Percentiles rank a stretch among this genome's conserved stretches.
phyloP scores from a whole-genome alignment of 176 grass and related monocot species.

The Aegilops longissima region DNA sequence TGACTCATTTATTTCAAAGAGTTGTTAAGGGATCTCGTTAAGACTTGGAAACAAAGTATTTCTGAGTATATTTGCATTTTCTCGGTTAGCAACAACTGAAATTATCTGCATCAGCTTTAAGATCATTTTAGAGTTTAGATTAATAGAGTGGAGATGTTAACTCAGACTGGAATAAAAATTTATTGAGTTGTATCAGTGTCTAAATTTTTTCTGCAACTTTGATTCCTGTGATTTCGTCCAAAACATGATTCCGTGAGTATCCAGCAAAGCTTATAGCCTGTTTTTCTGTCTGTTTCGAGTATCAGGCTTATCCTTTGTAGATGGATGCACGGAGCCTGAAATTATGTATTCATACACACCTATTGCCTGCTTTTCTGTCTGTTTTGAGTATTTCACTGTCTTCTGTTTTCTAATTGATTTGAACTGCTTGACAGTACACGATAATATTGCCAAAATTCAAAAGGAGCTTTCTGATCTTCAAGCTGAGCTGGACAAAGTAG shows the following conservation, averaged over 20 bases:
- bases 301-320: neutral
- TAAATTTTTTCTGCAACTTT: neutral
- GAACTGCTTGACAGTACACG: slow-evolving; percentile 57
- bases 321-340: neutral
- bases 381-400: slow-evolving; percentile 8
- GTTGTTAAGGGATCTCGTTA: neutral
- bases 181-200: neutral
- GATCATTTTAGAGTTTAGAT: neutral
- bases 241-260: neutral
- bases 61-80: neutral
- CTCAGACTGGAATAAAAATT: neutral
- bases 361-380: slow-evolving; percentile 1
- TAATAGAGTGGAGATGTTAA: neutral
- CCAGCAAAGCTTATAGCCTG: neutral
- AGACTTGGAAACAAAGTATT: neutral
- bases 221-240: neutral
- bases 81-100: neutral
- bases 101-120: neutral
- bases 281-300: neutral
- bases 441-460: slow-evolving; percentile 62
- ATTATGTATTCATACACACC: slow-evolving; percentile 5
- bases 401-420: slow-evolving; percentile 25
- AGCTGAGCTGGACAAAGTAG: slow-evolving; percentile 70
- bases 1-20: neutral
- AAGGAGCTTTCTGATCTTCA: slow-evolving; percentile 80